These are phyloP conservation scores for Tilletia setariae DNA, from an alignment of 1,284 basidiomycete genomes.

Conservation along the genomic window DNA sequence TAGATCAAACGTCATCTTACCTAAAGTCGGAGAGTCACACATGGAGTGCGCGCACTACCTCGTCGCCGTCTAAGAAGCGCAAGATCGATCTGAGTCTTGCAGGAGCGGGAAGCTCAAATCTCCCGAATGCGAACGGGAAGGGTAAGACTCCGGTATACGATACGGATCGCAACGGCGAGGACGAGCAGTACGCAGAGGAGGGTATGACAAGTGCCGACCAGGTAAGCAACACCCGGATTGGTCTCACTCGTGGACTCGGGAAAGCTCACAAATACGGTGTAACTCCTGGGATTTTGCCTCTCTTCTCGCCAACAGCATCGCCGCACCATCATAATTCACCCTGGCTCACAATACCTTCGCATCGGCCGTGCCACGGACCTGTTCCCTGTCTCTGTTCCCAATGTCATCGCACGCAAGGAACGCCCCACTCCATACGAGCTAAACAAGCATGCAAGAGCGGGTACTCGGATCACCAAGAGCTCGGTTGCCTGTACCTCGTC, in stretches of 20 bases:
- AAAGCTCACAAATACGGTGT: too few relatives aligned
- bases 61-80: slow-evolving; percentile 24
- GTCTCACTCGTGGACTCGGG: too few relatives aligned
- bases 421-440: slow-evolving; percentile 11
- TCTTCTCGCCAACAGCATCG: slow-evolving; percentile 4
- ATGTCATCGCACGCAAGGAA: slow-evolving; percentile 11
- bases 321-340: slow-evolving; percentile 77
- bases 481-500: too few relatives aligned
- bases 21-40: slow-evolving; percentile 51
- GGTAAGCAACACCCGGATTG: too few relatives aligned
- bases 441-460: slow-evolving; percentile 27
- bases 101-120: neutral
- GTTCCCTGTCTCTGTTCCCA: slow-evolving; percentile 61
- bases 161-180: slow-evolving; percentile 20
- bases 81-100: slow-evolving; percentile 9
- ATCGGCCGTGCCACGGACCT: slow-evolving; percentile 88
- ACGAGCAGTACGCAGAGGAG: slow-evolving; percentile 28
- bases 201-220: slow-evolving; percentile 23
- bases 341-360: slow-evolving; percentile 79
- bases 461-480: slow-evolving; percentile 31
- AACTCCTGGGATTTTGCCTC: too few relatives aligned
- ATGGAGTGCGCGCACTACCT: slow-evolving; percentile 30
- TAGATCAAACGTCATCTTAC: slow-evolving; percentile 48
- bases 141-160: slow-evolving; percentile 16
- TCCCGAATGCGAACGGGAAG: slow-evolving; percentile 1